A percentile compares a stretch with the other conserved stretches of the same genome.
Evolutionary conservation across 148 eudicot genomes (phyloP).

Genomic region (Rhododendron molle): DNA sequence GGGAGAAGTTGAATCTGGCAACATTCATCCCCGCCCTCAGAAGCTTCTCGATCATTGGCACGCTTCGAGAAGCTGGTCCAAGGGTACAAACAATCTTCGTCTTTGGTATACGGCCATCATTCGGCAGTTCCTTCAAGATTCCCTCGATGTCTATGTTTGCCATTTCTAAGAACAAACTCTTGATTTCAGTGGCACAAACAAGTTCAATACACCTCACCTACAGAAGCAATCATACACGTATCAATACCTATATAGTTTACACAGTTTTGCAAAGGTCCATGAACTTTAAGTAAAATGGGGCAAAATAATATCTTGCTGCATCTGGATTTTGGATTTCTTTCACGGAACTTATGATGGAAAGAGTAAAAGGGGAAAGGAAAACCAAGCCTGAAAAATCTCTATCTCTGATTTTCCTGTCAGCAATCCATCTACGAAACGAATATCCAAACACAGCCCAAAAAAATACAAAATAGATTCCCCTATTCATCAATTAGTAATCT

Average conservation of each 20-base stretch:
- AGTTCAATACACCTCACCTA: not conserved
- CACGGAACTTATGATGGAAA: not conserved
- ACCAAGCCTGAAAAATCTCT: not conserved
- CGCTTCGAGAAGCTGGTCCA: conserved; percentile 58
- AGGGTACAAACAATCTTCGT: conserved; percentile 71
- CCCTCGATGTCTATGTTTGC: conserved; percentile 74
- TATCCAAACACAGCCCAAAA: not conserved
- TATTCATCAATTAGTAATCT: not conserved
- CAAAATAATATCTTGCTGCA: not conserved
- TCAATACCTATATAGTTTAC: not conserved
- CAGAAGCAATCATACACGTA: not conserved
- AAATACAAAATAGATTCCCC: not conserved
- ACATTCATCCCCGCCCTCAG: conserved; percentile 64
- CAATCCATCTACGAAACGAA: not conserved
- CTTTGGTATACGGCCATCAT: conserved; percentile 58
- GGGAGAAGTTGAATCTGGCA: conserved; percentile 67
- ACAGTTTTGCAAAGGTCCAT: not conserved
- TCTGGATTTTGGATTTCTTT: not conserved
- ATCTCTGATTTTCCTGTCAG: not conserved
- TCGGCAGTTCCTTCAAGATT: conserved; percentile 49
- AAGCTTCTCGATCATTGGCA: conserved; percentile 59
- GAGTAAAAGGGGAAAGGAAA: not conserved
- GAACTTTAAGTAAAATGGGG: not conserved
- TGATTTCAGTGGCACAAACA: not conserved
- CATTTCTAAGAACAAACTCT: conserved; percentile 22